Percentiles rank a stretch among this genome's conserved stretches.
Conservation (phyloP, 805 yeast genomes). For the Hanseniaspora clermontiae region DNA sequence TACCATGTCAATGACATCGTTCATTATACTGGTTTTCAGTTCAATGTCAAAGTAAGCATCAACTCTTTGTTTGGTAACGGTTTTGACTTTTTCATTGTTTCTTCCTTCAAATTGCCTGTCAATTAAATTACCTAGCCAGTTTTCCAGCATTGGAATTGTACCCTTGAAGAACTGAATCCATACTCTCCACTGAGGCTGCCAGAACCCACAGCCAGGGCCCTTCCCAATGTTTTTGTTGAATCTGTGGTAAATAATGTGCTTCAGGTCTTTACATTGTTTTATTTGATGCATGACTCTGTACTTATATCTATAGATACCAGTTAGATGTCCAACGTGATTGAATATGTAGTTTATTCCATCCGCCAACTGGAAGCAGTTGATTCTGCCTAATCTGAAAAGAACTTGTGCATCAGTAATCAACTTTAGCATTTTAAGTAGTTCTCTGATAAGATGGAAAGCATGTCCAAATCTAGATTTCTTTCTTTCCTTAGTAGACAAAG, state of each 20-base stretch:
- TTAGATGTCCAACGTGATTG: slow-evolving; percentile 88
- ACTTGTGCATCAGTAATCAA: slow-evolving; percentile 87
- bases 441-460: slow-evolving; percentile 88
- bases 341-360: slow-evolving; percentile 85
- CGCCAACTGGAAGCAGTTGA: slow-evolving; percentile 86
- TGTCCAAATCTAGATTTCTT: slow-evolving; percentile 92
- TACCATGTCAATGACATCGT: slow-evolving; percentile 91
- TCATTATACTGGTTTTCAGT: slow-evolving; percentile 84
- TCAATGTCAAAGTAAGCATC: slow-evolving; percentile 93
- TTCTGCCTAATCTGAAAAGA: slow-evolving; percentile 76
- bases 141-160: slow-evolving; percentile 73
- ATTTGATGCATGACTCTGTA: slow-evolving; percentile 98
- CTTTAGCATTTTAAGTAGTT: slow-evolving; percentile 70
- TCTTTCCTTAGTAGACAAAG: slow-evolving; percentile 90
- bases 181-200: slow-evolving; percentile 99
- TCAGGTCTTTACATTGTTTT: slow-evolving; percentile 86
- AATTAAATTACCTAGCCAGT: slow-evolving; percentile 87
- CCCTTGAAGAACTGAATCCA: slow-evolving; percentile 92
- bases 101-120: slow-evolving; percentile 95
- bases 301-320: slow-evolving; percentile 93
- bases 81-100: slow-evolving; percentile 81
- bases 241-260: slow-evolving; percentile 76
- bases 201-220: slow-evolving; percentile 97
- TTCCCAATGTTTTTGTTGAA: slow-evolving; percentile 83
- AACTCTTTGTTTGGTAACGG: slow-evolving; percentile 87